Percentiles rank a stretch among this genome's conserved stretches.
Evolutionary conservation across 163 green algal genomes (phyloP).

Genomic region (Scenedesmus sp.): DNA sequence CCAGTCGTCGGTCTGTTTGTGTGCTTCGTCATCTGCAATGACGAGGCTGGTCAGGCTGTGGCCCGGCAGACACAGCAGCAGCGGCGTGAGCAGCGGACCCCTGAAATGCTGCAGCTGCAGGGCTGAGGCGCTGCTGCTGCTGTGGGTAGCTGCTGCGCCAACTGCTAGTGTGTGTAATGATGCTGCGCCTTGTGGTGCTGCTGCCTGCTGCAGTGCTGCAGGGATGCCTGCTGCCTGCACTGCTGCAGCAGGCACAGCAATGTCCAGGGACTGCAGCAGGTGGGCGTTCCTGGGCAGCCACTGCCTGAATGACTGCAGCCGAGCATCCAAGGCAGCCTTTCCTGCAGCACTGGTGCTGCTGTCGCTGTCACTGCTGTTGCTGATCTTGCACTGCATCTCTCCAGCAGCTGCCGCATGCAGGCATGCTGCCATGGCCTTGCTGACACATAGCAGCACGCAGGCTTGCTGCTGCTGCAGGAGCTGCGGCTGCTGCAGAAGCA

Average conservation of each 20-base stretch:
- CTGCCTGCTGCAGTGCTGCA: not conserved
- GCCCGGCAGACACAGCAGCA: not conserved
- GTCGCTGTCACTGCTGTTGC: not conserved
- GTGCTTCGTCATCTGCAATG: not conserved
- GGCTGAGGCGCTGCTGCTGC: not conserved
- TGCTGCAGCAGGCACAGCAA: not conserved
- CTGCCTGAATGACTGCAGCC: not conserved
- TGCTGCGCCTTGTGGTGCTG: not conserved
- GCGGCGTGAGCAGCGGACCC: not conserved
- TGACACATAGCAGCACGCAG: not conserved
- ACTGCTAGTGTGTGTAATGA: not conserved
- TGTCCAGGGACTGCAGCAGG: not conserved
- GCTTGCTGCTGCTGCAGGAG: not conserved
- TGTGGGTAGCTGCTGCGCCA: not conserved
- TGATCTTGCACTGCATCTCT: not conserved
- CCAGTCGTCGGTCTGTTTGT: not conserved
- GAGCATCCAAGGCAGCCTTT: not conserved
- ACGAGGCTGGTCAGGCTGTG: not conserved
- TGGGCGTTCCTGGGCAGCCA: not conserved
- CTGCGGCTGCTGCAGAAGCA: not conserved
- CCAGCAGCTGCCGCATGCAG: not conserved
- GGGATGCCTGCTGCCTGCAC: not conserved
- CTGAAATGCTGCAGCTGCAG: not conserved
- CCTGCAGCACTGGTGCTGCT: not conserved
- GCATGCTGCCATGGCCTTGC: not conserved